phyloP scores from a whole-genome alignment of 495 filamentous ascomycete species.

The Aspergillus homomorphus region DNA sequence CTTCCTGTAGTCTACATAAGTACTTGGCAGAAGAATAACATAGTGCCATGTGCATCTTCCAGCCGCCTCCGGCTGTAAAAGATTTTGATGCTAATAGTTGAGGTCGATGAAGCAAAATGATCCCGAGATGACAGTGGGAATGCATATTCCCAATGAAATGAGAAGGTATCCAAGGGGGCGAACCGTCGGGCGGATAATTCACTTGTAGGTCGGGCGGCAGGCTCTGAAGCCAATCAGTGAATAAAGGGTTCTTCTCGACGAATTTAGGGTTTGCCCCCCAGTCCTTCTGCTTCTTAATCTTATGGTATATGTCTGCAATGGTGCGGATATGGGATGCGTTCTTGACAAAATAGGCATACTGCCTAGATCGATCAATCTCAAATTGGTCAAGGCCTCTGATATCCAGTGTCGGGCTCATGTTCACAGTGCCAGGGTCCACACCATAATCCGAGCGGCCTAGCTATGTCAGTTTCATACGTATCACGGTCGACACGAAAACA shows the following conservation, averaged over 20 bases:
- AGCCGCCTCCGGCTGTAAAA: slow-evolving; percentile 66
- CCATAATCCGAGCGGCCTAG: slow-evolving; percentile 79
- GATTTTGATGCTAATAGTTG: slow-evolving; percentile 77
- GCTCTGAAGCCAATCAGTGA: slow-evolving; percentile 70
- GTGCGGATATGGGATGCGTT: slow-evolving; percentile 75
- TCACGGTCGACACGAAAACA: slow-evolving; percentile 12
- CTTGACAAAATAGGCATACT: slow-evolving; percentile 76
- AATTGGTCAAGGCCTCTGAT: slow-evolving; percentile 67
- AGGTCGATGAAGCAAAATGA: slow-evolving; percentile 86
- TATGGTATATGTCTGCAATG: slow-evolving; percentile 71
- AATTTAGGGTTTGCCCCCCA: slow-evolving; percentile 89
- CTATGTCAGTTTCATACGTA: slow-evolving; percentile 23
- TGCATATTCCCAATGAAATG: slow-evolving; percentile 93
- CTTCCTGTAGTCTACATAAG: slow-evolving; percentile 89
- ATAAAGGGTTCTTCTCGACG: slow-evolving; percentile 68
- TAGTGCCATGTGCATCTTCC: slow-evolving; percentile 84
- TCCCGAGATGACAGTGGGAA: slow-evolving; percentile 82
- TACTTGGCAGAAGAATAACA: slow-evolving; percentile 85
- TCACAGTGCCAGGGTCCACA: slow-evolving; percentile 71
- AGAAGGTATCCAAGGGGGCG: slow-evolving; percentile 80
- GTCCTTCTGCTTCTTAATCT: slow-evolving; percentile 78
- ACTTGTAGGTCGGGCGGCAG: slow-evolving; percentile 79
- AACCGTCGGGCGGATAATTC: slow-evolving; percentile 72
- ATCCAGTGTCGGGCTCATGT: slow-evolving; percentile 64
- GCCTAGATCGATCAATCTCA: slow-evolving; percentile 73